These are phyloP conservation scores for Cavenderia fasciculata DNA, from an alignment of 78 protist species.

Conservation along the genomic window DNA sequence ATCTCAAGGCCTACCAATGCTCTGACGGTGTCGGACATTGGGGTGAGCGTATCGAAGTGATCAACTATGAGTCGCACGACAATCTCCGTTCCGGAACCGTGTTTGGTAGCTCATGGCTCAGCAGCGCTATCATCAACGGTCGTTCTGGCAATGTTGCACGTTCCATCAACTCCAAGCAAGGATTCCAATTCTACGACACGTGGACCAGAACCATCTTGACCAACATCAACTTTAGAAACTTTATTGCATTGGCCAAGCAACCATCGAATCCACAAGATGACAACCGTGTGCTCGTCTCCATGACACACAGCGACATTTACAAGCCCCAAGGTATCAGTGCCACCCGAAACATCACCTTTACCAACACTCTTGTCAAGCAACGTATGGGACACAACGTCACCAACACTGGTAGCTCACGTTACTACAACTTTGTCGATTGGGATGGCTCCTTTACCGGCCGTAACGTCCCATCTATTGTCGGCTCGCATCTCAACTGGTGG, in stretches of 20 bases:
- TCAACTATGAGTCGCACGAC: constrained; percentile 42
- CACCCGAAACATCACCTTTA: not conserved
- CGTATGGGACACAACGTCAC: constrained; percentile 8
- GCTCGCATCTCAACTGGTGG: constrained; percentile 76
- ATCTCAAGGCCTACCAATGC: constrained; percentile 12
- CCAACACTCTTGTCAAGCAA: not conserved
- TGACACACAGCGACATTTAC: constrained; percentile 72
- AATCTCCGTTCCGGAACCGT: constrained; percentile 30
- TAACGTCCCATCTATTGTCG: constrained; percentile 24
- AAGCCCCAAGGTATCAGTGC: constrained; percentile 78
- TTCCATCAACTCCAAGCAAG: constrained; percentile 3
- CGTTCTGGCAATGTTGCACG: not conserved
- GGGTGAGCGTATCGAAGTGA: not conserved
- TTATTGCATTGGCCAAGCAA: not conserved
- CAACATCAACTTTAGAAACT: constrained; percentile 59
- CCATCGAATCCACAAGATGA: constrained; percentile 17
- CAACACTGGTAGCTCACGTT: constrained; percentile 30
- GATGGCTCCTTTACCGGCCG: constrained; percentile 29
- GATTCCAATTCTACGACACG: constrained; percentile 84
- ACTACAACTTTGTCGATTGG: constrained; percentile 57
- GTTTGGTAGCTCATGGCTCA: constrained; percentile 49
- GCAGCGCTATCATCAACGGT: constrained; percentile 49
- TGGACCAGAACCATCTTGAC: constrained; percentile 56
- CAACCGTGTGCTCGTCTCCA: constrained; percentile 11
- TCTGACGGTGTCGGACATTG: constrained; percentile 2